These are phyloP conservation scores for Neofusicoccum laricinum DNA, from an alignment of 2,329 filamentous ascomycete species.

Conservation along the genomic window DNA sequence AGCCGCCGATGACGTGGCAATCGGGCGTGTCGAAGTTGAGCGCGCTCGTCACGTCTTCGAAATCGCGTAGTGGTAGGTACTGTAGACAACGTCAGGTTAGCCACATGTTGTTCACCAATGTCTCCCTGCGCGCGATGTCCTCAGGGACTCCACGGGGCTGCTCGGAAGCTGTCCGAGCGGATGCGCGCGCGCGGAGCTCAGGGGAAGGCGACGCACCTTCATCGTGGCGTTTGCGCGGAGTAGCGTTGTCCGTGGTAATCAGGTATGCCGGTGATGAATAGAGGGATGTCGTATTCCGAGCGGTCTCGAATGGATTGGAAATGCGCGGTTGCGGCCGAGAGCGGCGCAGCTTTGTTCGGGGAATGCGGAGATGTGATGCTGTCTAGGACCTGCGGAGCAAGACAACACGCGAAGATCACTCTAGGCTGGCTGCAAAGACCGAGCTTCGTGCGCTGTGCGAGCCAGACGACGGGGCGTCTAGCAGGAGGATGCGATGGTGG, in stretches of 20 bases:
- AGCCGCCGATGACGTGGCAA: slow-evolving; percentile 86
- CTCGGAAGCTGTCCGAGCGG: not conserved
- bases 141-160: not conserved
- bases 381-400: slow-evolving; percentile 32
- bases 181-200: not conserved
- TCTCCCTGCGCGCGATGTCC: not conserved
- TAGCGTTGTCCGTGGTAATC: not conserved
- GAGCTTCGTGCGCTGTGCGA: slow-evolving; percentile 33
- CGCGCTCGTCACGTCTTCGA: slow-evolving; percentile 86
- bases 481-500: not conserved
- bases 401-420: slow-evolving; percentile 37
- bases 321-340: not conserved
- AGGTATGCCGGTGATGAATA: not conserved
- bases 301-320: not conserved
- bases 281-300: not conserved
- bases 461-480: slow-evolving; percentile 19
- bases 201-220: slow-evolving; percentile 32
- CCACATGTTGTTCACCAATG: not conserved
- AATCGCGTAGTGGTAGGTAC: slow-evolving; percentile 88
- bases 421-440: slow-evolving; percentile 43
- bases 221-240: slow-evolving; percentile 24
- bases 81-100: slow-evolving; percentile 38
- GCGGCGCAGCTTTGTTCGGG: slow-evolving; percentile 10
- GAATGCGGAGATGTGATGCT: slow-evolving; percentile 15
- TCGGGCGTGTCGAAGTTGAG: slow-evolving; percentile 95